Conservation (phyloP, 2,329 filamentous ascomycete species). For the Ciborinia camelliae region DNA sequence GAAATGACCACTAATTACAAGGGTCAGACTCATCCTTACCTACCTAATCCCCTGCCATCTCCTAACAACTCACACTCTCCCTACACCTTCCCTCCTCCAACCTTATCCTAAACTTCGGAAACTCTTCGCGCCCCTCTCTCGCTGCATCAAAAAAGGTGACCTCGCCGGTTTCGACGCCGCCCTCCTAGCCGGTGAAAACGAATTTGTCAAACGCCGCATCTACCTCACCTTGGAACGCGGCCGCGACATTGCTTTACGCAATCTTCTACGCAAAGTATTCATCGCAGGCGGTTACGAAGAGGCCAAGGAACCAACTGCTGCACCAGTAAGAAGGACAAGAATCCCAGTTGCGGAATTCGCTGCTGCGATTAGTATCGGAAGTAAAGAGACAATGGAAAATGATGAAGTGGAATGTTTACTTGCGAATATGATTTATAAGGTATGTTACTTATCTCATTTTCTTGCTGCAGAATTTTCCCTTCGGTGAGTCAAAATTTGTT, state of each 20-base stretch:
- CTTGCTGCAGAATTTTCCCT: neutral
- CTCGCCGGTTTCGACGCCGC: conserved; percentile 81
- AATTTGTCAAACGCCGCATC: conserved; percentile 88
- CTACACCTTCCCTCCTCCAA: conserved; percentile 65
- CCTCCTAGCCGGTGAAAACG: conserved; percentile 77
- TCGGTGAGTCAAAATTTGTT: neutral
- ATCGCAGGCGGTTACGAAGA: conserved; percentile 79
- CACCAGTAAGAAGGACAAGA: conserved; percentile 67
- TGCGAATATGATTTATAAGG: conserved; percentile 98
- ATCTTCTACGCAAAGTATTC: conserved; percentile 89
- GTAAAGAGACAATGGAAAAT: conserved; percentile 64
- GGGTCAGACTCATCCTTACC: conserved; percentile 74
- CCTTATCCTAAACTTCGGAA: conserved; percentile 72
- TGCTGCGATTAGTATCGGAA: conserved; percentile 75
- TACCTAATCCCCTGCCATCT: conserved; percentile 94
- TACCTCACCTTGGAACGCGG: conserved; percentile 92
- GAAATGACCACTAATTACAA: conserved; percentile 20
- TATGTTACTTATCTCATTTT: conserved; percentile 42
- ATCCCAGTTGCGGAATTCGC: conserved; percentile 81
- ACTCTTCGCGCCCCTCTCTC: conserved; percentile 74
- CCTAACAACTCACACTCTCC: conserved; percentile 81
- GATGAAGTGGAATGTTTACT: conserved; percentile 96
- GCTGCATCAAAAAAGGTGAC: conserved; percentile 78
- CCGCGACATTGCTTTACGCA: conserved; percentile 86
- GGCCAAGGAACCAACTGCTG: conserved; percentile 62